Evolutionary conservation across 2,329 filamentous ascomycete genomes (phyloP).

Genomic region (Botrytis cinerea): DNA sequence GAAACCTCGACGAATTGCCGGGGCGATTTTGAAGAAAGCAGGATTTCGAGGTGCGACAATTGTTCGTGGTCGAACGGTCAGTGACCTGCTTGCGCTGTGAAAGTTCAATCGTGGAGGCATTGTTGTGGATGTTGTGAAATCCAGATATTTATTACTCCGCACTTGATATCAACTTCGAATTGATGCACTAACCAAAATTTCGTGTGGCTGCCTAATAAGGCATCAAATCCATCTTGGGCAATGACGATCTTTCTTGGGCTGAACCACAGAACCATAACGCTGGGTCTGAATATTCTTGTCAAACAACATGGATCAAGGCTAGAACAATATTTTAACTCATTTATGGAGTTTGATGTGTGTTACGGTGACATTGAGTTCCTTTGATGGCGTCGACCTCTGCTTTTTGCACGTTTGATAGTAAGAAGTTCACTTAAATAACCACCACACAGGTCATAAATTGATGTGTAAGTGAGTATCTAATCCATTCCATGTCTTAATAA

Average conservation of each 20-base stretch:
- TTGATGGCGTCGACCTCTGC: neutral
- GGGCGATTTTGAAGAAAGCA: conserved; percentile 31
- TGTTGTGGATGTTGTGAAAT: conserved; percentile 28
- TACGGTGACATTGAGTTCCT: neutral
- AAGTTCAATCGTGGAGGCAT: conserved; percentile 60
- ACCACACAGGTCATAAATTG: neutral
- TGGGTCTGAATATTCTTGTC: conserved; percentile 6
- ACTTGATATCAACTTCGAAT: conserved; percentile 5
- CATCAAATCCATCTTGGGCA: neutral
- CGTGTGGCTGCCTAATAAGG: conserved; percentile 7
- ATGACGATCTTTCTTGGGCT: conserved; percentile 14
- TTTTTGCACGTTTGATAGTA: neutral
- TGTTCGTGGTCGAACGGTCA: conserved; percentile 46
- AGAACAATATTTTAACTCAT: neutral
- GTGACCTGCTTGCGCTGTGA: conserved; percentile 47
- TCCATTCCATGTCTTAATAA: neutral
- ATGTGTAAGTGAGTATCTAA: neutral
- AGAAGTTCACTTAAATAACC: neutral
- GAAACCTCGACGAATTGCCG: conserved; percentile 35
- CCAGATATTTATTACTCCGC: conserved; percentile 13
- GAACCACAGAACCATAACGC: conserved; percentile 14
- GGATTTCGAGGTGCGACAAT: conserved; percentile 40
- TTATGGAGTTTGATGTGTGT: neutral
- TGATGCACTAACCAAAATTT: conserved; percentile 21
- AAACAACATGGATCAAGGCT: conserved; percentile 7